These are phyloP conservation scores for Kazachstania psychrophila DNA, from an alignment of 805 yeast genomes.

Conservation along the genomic window DNA sequence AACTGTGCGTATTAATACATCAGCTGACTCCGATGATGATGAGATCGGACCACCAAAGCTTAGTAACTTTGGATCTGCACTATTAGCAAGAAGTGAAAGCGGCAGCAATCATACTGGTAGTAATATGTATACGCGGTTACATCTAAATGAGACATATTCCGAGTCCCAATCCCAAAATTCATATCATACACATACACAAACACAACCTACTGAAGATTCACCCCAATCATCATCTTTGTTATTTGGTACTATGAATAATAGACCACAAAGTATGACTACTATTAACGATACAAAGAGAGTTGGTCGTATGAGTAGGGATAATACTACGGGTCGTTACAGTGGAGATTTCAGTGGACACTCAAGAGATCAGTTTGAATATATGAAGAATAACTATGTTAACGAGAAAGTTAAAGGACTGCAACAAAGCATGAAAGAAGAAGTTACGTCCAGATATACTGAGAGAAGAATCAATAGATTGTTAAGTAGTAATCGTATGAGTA, in stretches of 20 bases:
- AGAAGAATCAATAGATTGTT: constrained; percentile 24
- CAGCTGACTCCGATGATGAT: constrained; percentile 14
- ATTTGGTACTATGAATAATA: constrained; percentile 8
- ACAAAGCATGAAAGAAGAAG: constrained; percentile 22
- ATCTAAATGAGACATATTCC: not conserved
- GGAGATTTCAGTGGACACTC: not conserved
- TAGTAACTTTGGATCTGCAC: constrained; percentile 28
- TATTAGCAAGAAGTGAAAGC: constrained; percentile 11
- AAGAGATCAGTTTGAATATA: not conserved
- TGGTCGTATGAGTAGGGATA: not conserved
- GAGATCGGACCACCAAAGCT: constrained; percentile 23
- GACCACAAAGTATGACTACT: constrained; percentile 22
- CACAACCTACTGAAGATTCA: not conserved
- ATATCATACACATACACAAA: no score
- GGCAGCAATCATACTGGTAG: constrained; percentile 1
- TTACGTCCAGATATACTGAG: constrained; percentile 18
- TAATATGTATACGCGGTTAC: constrained; percentile 3
- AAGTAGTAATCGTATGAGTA: constrained; percentile 16
- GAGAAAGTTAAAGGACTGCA: constrained; percentile 16
- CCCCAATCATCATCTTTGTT: constrained; percentile 21
- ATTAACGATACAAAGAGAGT: constrained; percentile 7
- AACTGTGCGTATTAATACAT: not conserved
- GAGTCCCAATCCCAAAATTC: not conserved
- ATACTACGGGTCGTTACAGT: no score
- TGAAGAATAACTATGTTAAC: not conserved